Base-by-base conservation (phyloP, 768 basidiomycete genomes). In the Lactarius akahatsu region DNA sequence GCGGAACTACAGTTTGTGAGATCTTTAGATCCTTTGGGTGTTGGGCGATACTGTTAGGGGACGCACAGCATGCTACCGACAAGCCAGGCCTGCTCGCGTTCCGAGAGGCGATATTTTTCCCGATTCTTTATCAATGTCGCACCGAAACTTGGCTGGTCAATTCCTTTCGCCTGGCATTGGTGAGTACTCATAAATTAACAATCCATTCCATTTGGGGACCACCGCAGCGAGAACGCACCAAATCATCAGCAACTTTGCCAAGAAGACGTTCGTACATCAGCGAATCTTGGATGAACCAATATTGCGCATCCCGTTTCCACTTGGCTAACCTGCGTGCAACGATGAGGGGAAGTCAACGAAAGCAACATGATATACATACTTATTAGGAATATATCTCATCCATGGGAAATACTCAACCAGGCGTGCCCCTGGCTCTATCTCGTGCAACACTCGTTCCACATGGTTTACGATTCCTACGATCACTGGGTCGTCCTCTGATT, bases 11-110 rank as follows among this genome's bases (percentile, higher is more conserved):
- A 6, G 41, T 18, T 18, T 11, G 18, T 43, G 18, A 18, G 2
- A 13, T 5, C 9, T 23, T 23, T 23, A 23, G 45, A 2, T 23
- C 7, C 43, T 38, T 11, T 10, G 11, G 38, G 38, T 38, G 38
- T 61, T 30, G 34, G 45, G 63, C 38, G n/a, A 36, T 20, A 57
- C 43, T 40, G 55, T 32, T 26, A 41, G 9, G 18, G 40, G 36
- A 63, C 68, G 28, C 11, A 69, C 68, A 66, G 43, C 65, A 63
- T 66, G n/a, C n/a, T 54, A 13, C 65, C 68, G 4, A 65, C 56
- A 9, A 65, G 50, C 68, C 68, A 69, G 8, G 64, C 64, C 30
- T 30, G 30, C 30, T 30, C 30, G 30, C 30, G 30, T 30, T 30
- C 30, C 30, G 30, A 30, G 30, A 30, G 30, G 4, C 30, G 30